Evolutionary conservation across 345 rosid genomes (phyloP), one percentile per base, ranked within the genome.

Genomic region (Boechera divaricarpa): DNA sequence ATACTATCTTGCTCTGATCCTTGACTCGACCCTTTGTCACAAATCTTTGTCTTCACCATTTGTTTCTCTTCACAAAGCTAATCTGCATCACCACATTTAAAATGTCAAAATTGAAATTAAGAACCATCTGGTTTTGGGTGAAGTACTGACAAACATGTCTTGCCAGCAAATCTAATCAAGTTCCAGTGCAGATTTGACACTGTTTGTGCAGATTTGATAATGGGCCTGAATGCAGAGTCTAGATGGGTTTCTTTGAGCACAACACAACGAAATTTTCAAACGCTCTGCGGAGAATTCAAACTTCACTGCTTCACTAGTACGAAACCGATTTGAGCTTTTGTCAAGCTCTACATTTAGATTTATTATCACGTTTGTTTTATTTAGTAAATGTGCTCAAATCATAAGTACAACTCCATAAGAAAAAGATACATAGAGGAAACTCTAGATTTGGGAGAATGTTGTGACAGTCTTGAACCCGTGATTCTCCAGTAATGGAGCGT

Each of bases 401-500:
- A 66, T 16, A 59, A 51, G 68, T 13, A 65, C 66, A 55, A 78
- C 18, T 41, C 52, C 38, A 71, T 3, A 44, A 29, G 4, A 29
- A 13, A 24, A 35, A 53, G 32, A 69, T 44, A 68, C 31, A 62
- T 4, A 39, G 3, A 36, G 4, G 39, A 18, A 66, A 83, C 56
- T 54, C 86, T 81, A 89, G 80, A 89, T 82, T 63, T 87, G 90
- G 9, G 72, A 76, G 76, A 87, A 87, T 1, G 97, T 86, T 63
- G 73, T 82, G 67, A 89, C 71, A 7, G 89, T 89, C 81, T 82
- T 80, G 90, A 91, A 91, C 59, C 85, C 91, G 2, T 88, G 91
- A 77, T 85, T 88, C 75, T 82, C 89, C 0, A 87, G 92, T 65
- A 88, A 75, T 15, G 90, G 77, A 61, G 81, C 85, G 38, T 89